Percentiles rank a stretch among this genome's conserved stretches.
phyloP scores from a whole-genome alignment of 345 rosid species.

The Turritis glabra region DNA sequence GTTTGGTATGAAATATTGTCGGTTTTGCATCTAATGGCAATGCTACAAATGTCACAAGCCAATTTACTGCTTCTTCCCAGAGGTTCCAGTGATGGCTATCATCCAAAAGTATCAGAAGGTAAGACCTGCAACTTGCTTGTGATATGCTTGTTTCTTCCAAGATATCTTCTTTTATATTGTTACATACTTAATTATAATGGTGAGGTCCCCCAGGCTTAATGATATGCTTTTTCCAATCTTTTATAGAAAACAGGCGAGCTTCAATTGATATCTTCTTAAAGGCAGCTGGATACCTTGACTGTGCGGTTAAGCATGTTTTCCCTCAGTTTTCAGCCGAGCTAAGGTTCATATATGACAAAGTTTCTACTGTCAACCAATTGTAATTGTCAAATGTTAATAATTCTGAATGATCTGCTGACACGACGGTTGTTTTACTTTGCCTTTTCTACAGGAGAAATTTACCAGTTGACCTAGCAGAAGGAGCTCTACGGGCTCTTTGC shows the following conservation, averaged over 20 bases:
- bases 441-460: constrained; percentile 67
- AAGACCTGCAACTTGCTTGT: constrained; percentile 48
- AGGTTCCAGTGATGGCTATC: constrained; percentile 68
- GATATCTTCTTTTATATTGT: neutral
- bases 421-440: neutral
- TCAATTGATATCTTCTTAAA: constrained; percentile 85
- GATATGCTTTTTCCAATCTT: neutral
- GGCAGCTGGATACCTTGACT: constrained; percentile 96
- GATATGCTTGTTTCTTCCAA: neutral
- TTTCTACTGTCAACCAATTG: constrained; percentile 3
- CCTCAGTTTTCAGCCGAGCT: constrained; percentile 74
- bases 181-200: neutral
- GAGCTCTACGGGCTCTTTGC: constrained; percentile 87
- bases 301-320: constrained; percentile 82
- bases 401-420: constrained; percentile 5
- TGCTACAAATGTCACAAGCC: constrained; percentile 85
- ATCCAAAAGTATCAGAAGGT: constrained; percentile 95
- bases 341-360: constrained; percentile 53
- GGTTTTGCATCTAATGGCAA: constrained; percentile 96
- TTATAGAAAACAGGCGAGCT: constrained; percentile 79
- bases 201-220: neutral
- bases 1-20: constrained; percentile 97
- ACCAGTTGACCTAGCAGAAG: constrained; percentile 93
- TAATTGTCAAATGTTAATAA: neutral
- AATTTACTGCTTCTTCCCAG: constrained; percentile 92